Evolutionary conservation across 768 basidiomycete species (phyloP).

Genomic region (Termitomyces sp.): DNA sequence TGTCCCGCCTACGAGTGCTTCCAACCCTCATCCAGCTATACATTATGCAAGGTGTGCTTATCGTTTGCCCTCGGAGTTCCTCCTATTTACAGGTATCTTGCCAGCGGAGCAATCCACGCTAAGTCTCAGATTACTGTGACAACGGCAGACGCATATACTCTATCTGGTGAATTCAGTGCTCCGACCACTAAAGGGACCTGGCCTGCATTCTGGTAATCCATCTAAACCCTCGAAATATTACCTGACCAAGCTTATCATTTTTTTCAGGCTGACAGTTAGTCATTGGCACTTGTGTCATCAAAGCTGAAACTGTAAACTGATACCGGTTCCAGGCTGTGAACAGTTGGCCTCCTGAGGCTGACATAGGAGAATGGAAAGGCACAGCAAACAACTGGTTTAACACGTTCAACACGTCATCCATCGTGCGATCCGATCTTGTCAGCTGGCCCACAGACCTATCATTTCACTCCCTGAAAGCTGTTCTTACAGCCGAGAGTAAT

Average conservation of each 20-base stretch:
- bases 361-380: conserved; percentile 43
- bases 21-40: conserved; percentile 36
- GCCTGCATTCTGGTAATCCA: conserved; percentile 36
- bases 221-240: background rate
- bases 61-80: background rate
- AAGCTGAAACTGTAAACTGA: background rate
- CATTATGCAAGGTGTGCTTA: conserved; percentile 30
- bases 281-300: background rate
- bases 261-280: conserved; percentile 24
- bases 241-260: background rate
- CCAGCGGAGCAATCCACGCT: conserved; percentile 34
- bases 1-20: conserved; percentile 31
- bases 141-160: conserved; percentile 25
- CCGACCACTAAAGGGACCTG: conserved; percentile 35
- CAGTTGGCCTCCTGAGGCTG: conserved; percentile 37
- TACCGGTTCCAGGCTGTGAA: conserved; percentile 26
- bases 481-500: conserved; percentile 32
- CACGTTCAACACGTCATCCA: conserved; percentile 39
- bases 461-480: conserved; percentile 36
- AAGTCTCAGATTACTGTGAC: conserved; percentile 37
- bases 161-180: conserved; percentile 37
- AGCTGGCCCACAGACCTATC: conserved; percentile 36
- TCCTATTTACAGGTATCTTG: background rate
- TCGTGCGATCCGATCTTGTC: conserved; percentile 33
- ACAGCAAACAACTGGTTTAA: conserved; percentile 38